Conservation (phyloP, 495 filamentous ascomycete genomes). For the Penicillium ochrochloron region DNA sequence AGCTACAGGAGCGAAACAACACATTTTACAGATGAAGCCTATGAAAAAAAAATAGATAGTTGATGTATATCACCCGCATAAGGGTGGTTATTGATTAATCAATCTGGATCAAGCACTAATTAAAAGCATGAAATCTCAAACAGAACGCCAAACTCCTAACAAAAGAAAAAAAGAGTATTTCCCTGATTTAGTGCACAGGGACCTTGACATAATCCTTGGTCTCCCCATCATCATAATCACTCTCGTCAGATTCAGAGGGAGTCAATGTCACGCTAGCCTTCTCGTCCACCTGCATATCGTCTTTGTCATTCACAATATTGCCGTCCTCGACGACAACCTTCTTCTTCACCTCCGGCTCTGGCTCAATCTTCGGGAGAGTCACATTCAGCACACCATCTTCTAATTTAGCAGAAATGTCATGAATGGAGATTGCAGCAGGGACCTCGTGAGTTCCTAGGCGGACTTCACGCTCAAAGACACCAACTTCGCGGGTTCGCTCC, state of each 20-base stretch:
- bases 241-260: conserved; percentile 16
- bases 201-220: conserved; percentile 40
- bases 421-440: conserved; percentile 65
- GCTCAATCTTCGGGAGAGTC: conserved; percentile 70
- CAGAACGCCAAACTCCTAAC: conserved; percentile 7
- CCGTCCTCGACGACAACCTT: conserved; percentile 31
- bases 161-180: neutral
- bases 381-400: conserved; percentile 70
- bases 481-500: conserved; percentile 65
- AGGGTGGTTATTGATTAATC: neutral
- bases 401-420: conserved; percentile 71
- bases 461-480: conserved; percentile 73
- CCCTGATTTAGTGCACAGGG: conserved; percentile 26
- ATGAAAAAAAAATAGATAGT: neutral
- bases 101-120: conserved; percentile 1
- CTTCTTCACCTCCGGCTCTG: conserved; percentile 30
- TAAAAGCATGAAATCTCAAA: conserved; percentile 4
- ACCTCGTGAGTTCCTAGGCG: conserved; percentile 57
- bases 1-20: neutral
- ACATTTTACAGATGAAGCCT: neutral
- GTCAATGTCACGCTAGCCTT: conserved; percentile 23
- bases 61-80: conserved; percentile 3
- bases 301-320: conserved; percentile 27
- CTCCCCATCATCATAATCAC: conserved; percentile 33
- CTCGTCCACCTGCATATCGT: conserved; percentile 27